Percentiles rank a stretch among this genome's conserved stretches.
These are phyloP conservation scores for Thelonectria blattea DNA, from an alignment of 2,329 filamentous ascomycete genomes.

Conservation along the genomic window DNA sequence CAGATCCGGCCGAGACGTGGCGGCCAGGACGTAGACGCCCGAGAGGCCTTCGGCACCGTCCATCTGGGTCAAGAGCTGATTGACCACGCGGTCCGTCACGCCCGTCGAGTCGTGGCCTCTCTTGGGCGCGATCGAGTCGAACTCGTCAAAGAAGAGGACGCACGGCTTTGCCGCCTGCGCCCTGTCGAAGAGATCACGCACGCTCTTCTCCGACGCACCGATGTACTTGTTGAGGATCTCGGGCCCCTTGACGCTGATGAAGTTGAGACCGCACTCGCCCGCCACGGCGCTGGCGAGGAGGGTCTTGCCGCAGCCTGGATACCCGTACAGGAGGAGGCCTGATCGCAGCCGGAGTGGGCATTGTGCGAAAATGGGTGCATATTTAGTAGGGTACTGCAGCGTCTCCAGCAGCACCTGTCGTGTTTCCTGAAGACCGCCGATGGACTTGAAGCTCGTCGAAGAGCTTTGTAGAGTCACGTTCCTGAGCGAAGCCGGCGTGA, in stretches of 20 bases:
- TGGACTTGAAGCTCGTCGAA: slow-evolving; percentile 89
- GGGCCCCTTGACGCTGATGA: slow-evolving; percentile 97
- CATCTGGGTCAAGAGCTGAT: slow-evolving; percentile 98
- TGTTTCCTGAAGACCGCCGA: slow-evolving; percentile 86
- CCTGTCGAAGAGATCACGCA: slow-evolving; percentile 92
- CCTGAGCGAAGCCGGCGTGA: slow-evolving; percentile 91
- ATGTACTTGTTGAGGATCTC: slow-evolving; percentile 99
- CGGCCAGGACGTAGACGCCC: slow-evolving; percentile 95
- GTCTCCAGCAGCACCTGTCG: slow-evolving; percentile 93
- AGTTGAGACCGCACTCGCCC: slow-evolving; percentile 96
- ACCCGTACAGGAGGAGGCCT: slow-evolving; percentile 91
- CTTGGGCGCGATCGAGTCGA: slow-evolving; percentile 97
- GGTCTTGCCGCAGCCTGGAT: slow-evolving; percentile 95
- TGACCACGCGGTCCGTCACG: slow-evolving; percentile 98
- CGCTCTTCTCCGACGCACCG: slow-evolving; percentile 93
- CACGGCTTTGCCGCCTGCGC: slow-evolving; percentile 90
- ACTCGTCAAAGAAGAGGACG: slow-evolving; percentile 98
- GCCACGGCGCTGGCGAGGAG: slow-evolving; percentile 95
- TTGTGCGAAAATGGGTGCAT: slow-evolving; percentile 95
- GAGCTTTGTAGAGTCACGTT: slow-evolving; percentile 95
- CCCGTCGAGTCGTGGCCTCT: slow-evolving; percentile 96
- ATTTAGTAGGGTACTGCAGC: slow-evolving; percentile 94
- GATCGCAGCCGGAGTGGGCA: slow-evolving; percentile 95
- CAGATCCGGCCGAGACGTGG: slow-evolving; percentile 89
- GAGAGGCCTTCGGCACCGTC: slow-evolving; percentile 94